Percentiles rank a stretch among this genome's conserved stretches.
These are phyloP conservation scores for Fistulinella staudtii DNA, from an alignment of 1,284 basidiomycete genomes.

Conservation along the genomic window DNA sequence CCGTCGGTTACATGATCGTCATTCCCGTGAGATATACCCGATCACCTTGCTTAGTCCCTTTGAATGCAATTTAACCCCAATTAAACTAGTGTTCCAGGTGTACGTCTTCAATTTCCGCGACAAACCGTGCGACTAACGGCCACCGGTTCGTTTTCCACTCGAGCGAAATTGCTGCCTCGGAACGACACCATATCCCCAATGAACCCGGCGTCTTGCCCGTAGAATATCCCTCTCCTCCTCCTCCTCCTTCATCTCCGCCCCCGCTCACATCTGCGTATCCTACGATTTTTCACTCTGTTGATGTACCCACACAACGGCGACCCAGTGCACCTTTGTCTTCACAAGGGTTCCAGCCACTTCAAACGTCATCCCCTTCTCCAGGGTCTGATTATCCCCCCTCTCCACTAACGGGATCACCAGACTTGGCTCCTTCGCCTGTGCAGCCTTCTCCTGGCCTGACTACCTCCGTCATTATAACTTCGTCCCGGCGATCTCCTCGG, in stretches of 20 bases:
- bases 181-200: slow-evolving; percentile 65
- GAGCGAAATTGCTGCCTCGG: slow-evolving; percentile 64
- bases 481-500: slow-evolving; percentile 18
- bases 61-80: slow-evolving; percentile 12
- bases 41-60: slow-evolving; percentile 1
- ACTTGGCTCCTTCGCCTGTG: slow-evolving; percentile 24
- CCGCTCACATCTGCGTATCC: slow-evolving; percentile 23
- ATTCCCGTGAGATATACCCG: slow-evolving; percentile 45
- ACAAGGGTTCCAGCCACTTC: slow-evolving; percentile 17
- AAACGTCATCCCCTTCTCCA: slow-evolving; percentile 17
- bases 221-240: slow-evolving; percentile 33
- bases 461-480: slow-evolving; percentile 13
- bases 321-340: slow-evolving; percentile 11
- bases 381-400: slow-evolving; percentile 39
- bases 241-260: slow-evolving; percentile 27
- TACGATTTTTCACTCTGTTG: slow-evolving; percentile 13
- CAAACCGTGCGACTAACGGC: slow-evolving; percentile 73
- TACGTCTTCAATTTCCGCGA: slow-evolving; percentile 61
- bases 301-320: slow-evolving; percentile 16
- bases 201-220: slow-evolving; percentile 65
- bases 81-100: slow-evolving; percentile 57
- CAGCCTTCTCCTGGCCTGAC: slow-evolving; percentile 23
- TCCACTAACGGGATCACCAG: slow-evolving; percentile 31
- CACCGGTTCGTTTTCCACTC: slow-evolving; percentile 89
- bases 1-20: slow-evolving; percentile 77